Evolutionary conservation across 2,329 filamentous ascomycete species (phyloP).

Genomic region (Teratosphaeria viscida): DNA sequence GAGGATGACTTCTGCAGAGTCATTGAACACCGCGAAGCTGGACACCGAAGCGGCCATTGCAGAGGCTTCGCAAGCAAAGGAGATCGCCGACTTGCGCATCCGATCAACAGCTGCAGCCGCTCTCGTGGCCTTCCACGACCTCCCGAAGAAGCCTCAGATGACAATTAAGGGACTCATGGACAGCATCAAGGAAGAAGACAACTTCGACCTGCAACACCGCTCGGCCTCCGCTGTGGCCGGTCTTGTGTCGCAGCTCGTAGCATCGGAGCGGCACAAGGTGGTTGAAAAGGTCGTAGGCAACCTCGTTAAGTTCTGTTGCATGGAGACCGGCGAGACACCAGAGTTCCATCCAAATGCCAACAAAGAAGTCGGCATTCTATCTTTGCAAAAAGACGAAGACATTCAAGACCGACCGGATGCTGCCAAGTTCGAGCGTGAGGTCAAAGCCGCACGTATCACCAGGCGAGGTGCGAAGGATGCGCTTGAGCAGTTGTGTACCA

Average conservation of each 20-base stretch:
- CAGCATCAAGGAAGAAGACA: slow-evolving; percentile 91
- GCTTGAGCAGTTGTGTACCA: slow-evolving; percentile 71
- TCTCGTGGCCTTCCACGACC: slow-evolving; percentile 71
- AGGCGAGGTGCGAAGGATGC: slow-evolving; percentile 89
- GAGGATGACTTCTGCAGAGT: slow-evolving; percentile 69
- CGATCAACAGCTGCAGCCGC: slow-evolving; percentile 78
- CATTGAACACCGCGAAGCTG: slow-evolving; percentile 65
- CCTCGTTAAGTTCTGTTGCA: slow-evolving; percentile 92
- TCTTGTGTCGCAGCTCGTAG: slow-evolving; percentile 77
- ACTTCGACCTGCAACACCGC: slow-evolving; percentile 72
- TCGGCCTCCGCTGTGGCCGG: slow-evolving; percentile 76
- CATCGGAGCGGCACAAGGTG: slow-evolving; percentile 66
- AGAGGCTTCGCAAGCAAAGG: slow-evolving; percentile 70
- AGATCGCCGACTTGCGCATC: slow-evolving; percentile 73
- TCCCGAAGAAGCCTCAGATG: slow-evolving; percentile 86
- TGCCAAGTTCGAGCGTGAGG: slow-evolving; percentile 79
- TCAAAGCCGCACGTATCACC: slow-evolving; percentile 79
- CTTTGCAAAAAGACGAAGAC: slow-evolving; percentile 94
- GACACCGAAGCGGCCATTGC: slow-evolving; percentile 62
- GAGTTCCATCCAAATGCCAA: slow-evolving; percentile 78
- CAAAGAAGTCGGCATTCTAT: slow-evolving; percentile 73
- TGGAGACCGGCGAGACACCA: slow-evolving; percentile 93
- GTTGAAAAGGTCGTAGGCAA: slow-evolving; percentile 96
- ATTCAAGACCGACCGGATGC: slow-evolving; percentile 85
- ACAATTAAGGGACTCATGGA: slow-evolving; percentile 98